Evolutionary conservation across 1,284 basidiomycete species (phyloP).

Genomic region (Apiotrichum domesticum): DNA sequence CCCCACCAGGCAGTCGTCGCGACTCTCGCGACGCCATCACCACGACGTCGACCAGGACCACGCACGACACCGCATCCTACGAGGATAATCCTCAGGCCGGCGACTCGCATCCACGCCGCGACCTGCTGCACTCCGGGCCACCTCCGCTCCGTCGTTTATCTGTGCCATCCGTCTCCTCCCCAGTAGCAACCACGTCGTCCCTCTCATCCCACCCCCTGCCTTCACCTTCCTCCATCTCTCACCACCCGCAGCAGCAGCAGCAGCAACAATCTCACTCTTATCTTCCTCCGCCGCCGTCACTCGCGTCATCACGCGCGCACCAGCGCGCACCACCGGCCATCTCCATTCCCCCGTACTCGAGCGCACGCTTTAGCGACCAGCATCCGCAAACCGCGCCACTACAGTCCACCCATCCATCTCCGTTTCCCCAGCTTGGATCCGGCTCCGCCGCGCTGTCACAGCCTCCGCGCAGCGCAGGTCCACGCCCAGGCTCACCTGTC

Average conservation of each 20-base stretch:
- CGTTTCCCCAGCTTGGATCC: background rate
- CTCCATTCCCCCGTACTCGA: background rate
- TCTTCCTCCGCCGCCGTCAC: conserved; percentile 1
- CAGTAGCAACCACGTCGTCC: background rate
- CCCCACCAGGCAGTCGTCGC: background rate
- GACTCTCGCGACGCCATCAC: background rate
- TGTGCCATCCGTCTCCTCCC: background rate
- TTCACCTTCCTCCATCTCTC: background rate
- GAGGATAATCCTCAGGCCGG: background rate
- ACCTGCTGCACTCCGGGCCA: conserved; percentile 2
- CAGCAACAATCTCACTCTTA: background rate
- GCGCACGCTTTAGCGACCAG: background rate
- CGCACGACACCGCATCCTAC: background rate
- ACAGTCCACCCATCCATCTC: background rate
- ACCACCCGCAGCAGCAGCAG: background rate
- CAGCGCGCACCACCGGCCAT: conserved; percentile 1
- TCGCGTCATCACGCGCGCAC: background rate
- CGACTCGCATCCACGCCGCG: conserved; percentile 1
- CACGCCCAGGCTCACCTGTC: background rate
- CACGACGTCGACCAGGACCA: background rate
- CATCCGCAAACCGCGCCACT: conserved; percentile 3
- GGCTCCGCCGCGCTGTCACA: background rate
- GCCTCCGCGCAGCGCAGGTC: conserved; percentile 6
- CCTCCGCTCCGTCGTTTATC: conserved; percentile 1
- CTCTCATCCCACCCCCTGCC: background rate